Conservation (phyloP, 345 rosid species). For the Heritiera littoralis region DNA sequence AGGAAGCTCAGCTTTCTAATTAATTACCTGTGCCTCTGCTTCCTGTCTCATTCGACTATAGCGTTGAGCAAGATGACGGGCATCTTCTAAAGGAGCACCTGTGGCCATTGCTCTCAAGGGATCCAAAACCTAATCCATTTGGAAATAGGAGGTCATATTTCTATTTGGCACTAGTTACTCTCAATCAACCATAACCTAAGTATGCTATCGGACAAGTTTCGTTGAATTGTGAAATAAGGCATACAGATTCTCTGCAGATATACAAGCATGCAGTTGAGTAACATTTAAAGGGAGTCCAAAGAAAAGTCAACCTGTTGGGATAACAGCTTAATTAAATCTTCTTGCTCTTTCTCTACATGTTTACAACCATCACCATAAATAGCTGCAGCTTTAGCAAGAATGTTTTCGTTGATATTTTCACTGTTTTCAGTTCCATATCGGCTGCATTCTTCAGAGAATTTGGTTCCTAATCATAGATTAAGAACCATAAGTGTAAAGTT, state of each 20-base stretch:
- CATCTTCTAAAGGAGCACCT: slow-evolving; percentile 86
- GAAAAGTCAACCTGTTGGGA: slow-evolving; percentile 65
- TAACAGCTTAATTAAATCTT: slow-evolving; percentile 67
- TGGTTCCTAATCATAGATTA: slow-evolving; percentile 59
- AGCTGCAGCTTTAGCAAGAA: slow-evolving; percentile 88
- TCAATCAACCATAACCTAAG: not conserved
- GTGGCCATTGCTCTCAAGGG: slow-evolving; percentile 84
- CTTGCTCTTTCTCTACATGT: slow-evolving; percentile 90
- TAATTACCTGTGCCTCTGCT: slow-evolving; percentile 83
- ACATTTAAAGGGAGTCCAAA: not conserved
- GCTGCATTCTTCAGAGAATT: slow-evolving; percentile 83
- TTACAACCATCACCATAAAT: slow-evolving; percentile 88
- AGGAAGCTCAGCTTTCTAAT: slow-evolving; percentile 17
- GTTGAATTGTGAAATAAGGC: not conserved
- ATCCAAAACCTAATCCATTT: slow-evolving; percentile 62
- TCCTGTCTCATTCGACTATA: slow-evolving; percentile 99
- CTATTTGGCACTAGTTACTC: not conserved
- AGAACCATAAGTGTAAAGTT: slow-evolving; percentile 12
- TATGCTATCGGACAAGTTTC: slow-evolving; percentile 5
- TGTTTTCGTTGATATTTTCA: slow-evolving; percentile 64
- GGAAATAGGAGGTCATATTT: slow-evolving; percentile 7
- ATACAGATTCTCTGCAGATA: not conserved
- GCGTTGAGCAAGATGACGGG: slow-evolving; percentile 97
- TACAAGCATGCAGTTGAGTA: not conserved
- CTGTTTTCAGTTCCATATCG: slow-evolving; percentile 79